Evolutionary conservation across 805 yeast species (phyloP).

Genomic region (Candida namnaoensis): DNA sequence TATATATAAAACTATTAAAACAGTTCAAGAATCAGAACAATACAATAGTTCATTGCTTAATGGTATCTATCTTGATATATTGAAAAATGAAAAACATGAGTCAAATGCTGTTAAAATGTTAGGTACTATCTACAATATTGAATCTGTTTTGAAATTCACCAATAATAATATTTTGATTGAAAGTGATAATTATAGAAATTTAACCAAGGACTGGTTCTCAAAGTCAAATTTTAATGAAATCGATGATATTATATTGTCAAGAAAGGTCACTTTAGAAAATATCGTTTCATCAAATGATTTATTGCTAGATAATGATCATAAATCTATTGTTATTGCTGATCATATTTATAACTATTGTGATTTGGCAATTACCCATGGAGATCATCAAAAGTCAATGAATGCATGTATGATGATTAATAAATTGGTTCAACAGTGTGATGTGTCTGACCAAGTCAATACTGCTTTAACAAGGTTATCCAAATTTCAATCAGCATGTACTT

Average conservation of each 20-base stretch:
- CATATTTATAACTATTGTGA: conserved; percentile 36
- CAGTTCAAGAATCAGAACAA: conserved; percentile 24
- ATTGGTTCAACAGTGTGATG: conserved; percentile 18
- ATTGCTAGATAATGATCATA: conserved; percentile 4
- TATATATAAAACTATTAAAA: conserved; percentile 44
- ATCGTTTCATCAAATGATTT: neutral
- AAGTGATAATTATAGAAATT: conserved; percentile 10
- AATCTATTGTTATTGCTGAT: conserved; percentile 16
- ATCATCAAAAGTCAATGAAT: conserved; percentile 42
- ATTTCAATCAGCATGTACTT: conserved; percentile 46
- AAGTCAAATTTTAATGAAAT: conserved; percentile 23
- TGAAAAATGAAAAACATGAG: too few species aligned
- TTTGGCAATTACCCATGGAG: conserved; percentile 26
- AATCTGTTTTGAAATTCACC: too few species aligned
- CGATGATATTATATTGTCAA: conserved; percentile 35
- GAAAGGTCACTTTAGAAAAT: conserved; percentile 25
- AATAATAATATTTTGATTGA: conserved; percentile 2
- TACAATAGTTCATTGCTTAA: too few species aligned
- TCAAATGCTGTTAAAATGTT: too few species aligned
- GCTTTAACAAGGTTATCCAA: conserved; percentile 7
- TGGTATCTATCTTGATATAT: too few species aligned
- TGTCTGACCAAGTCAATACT: neutral
- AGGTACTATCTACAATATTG: too few species aligned
- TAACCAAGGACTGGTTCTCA: conserved; percentile 26
- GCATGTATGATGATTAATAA: conserved; percentile 36